Evolutionary conservation across 1,284 basidiomycete species (phyloP).

Genomic region (Vanrija sp.): DNA sequence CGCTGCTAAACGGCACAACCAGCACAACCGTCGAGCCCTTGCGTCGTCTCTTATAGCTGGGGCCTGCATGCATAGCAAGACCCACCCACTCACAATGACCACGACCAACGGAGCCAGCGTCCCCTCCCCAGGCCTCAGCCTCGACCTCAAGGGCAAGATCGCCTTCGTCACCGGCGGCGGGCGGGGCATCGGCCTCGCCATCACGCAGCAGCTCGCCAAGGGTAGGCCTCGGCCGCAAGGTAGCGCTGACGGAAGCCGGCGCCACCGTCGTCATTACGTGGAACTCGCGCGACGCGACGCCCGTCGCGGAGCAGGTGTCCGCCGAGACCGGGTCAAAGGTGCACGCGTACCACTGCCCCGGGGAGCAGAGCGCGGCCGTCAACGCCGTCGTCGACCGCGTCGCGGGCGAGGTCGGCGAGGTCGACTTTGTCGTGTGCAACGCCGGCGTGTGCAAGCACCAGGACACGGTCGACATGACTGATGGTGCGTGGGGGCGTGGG

Average conservation of each 20-base stretch:
- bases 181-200: constrained; percentile 31
- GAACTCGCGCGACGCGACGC: constrained; percentile 31
- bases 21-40: no score
- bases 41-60: no score
- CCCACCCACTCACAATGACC: neutral
- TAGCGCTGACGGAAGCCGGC: constrained; percentile 15
- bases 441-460: constrained; percentile 8
- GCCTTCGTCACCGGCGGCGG: constrained; percentile 35
- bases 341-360: constrained; percentile 30
- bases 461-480: no score
- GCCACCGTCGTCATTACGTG: constrained; percentile 39
- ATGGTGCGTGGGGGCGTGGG: constrained; percentile 1
- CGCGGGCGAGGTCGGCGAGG: constrained; percentile 27
- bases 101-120: constrained; percentile 13
- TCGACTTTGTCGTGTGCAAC: constrained; percentile 34
- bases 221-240: neutral
- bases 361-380: constrained; percentile 23
- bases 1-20: no score
- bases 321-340: no score
- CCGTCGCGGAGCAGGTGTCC: constrained; percentile 16
- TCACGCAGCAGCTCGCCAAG: constrained; percentile 28
- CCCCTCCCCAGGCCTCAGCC: constrained; percentile 5
- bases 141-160: constrained; percentile 34
- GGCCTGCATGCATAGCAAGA: no score
- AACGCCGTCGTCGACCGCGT: constrained; percentile 27